Evolutionary conservation across 192 early-diverging fungal genomes (phyloP).

Genomic region (Mycoemilia scoparia): DNA sequence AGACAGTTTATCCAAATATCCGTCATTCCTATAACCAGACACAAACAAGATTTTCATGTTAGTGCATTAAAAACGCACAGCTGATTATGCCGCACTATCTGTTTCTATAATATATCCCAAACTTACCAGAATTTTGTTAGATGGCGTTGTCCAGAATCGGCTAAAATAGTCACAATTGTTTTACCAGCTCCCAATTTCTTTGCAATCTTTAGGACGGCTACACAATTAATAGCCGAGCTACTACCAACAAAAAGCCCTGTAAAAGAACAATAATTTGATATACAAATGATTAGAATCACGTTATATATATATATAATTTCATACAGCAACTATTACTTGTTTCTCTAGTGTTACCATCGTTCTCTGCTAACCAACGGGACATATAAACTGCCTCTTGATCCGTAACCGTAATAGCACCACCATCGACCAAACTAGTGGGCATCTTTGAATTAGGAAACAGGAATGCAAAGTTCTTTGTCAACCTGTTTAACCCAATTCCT

Average conservation of each 20-base stretch:
- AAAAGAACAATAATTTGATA: constrained; percentile 10
- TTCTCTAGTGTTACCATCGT: too few species aligned
- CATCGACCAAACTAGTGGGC: too few species aligned
- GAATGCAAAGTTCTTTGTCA: constrained; percentile 68
- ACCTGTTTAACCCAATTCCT: constrained; percentile 85
- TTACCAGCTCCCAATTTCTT: constrained; percentile 68
- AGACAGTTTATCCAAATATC: too few species aligned
- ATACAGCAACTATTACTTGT: neutral
- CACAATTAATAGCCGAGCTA: constrained; percentile 82
- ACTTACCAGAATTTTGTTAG: constrained; percentile 88
- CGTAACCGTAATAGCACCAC: constrained; percentile 66
- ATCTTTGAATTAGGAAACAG: too few species aligned
- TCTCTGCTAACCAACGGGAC: constrained; percentile 59
- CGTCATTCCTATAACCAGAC: too few species aligned
- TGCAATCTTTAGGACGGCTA: constrained; percentile 67
- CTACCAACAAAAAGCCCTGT: constrained; percentile 81
- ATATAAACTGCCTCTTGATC: constrained; percentile 82
- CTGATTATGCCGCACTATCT: too few species aligned
- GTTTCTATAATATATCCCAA: too few species aligned
- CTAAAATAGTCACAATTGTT: constrained; percentile 77
- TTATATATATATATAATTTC: constrained; percentile 1
- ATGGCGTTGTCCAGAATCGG: constrained; percentile 81
- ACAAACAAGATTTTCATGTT: too few species aligned
- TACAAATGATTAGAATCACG: neutral
- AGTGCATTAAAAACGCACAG: too few species aligned